Evolutionary conservation across 163 green algal species (phyloP).

Genomic region (Volvox carteri): DNA sequence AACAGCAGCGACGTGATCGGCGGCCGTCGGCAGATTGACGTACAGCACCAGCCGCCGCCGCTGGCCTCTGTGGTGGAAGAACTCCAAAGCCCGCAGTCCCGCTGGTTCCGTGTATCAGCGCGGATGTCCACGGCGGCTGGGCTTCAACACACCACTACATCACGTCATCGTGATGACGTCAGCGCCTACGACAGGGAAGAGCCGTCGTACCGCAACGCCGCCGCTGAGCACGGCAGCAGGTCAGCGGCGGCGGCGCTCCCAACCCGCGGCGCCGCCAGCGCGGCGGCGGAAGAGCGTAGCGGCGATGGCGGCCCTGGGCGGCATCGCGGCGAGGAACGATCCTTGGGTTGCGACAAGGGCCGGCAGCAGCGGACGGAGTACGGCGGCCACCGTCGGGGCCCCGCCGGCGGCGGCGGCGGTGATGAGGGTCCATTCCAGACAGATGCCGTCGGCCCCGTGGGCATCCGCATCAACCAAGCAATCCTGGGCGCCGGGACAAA

Average conservation of each 20-base stretch:
- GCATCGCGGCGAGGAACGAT: background rate
- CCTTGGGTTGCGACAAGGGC: background rate
- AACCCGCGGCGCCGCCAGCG: background rate
- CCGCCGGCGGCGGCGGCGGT: background rate
- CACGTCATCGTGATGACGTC: no score
- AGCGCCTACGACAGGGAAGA: no score
- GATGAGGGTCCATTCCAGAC: background rate
- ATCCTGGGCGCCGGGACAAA: background rate
- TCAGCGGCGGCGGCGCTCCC: background rate
- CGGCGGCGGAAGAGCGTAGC: background rate
- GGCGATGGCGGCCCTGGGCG: background rate
- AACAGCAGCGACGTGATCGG: background rate
- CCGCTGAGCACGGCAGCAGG: no score
- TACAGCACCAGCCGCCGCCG: background rate
- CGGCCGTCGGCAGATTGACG: background rate
- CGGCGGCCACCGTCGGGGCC: background rate
- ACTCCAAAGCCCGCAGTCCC: background rate
- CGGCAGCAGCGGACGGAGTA: background rate
- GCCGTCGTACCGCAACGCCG: background rate
- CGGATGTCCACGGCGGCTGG: constrained; percentile 19
- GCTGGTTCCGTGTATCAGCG: background rate
- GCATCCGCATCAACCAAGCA: constrained; percentile 35
- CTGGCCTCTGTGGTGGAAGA: constrained; percentile 8
- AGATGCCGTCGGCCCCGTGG: background rate
- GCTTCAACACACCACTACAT: no score